Conservation (phyloP, 176 grass and related monocot genomes). For the Bothriochloa decipiens region DNA sequence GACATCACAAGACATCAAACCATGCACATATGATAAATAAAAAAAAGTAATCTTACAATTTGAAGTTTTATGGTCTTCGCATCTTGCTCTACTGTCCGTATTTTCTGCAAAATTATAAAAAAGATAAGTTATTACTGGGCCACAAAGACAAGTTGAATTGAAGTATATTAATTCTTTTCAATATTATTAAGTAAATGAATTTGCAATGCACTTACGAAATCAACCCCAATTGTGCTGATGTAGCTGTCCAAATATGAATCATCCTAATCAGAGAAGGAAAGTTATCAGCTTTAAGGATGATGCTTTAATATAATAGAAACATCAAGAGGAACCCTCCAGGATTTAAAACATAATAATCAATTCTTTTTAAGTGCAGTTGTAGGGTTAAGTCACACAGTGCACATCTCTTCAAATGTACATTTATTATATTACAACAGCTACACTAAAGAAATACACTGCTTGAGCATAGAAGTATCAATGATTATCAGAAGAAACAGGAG, state of each 20-base stretch:
- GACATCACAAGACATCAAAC: background rate
- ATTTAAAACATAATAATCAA: background rate
- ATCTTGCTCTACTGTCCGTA: slow-evolving; percentile 79
- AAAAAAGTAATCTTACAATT: slow-evolving; percentile 55
- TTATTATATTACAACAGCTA: background rate
- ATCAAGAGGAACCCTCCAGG: background rate
- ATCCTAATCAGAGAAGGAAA: slow-evolving; percentile 54
- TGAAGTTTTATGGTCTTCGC: slow-evolving; percentile 87
- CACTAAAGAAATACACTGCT: background rate
- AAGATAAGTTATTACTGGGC: slow-evolving; percentile 4
- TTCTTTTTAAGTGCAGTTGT: background rate
- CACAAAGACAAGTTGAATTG: background rate
- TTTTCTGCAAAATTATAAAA: slow-evolving; percentile 62
- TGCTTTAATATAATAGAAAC: slow-evolving; percentile 1
- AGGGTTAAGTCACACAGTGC: background rate
- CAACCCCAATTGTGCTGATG: slow-evolving; percentile 90
- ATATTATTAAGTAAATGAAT: background rate
- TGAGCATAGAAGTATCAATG: background rate
- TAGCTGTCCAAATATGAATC: slow-evolving; percentile 89
- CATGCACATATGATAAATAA: background rate
- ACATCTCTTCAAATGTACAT: background rate
- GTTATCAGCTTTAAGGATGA: background rate
- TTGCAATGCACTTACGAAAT: slow-evolving; percentile 62
- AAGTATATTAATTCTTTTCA: background rate
- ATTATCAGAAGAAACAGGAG: background rate